Base-by-base conservation (phyloP, 2,329 filamentous ascomycete species). In the Botrytis paeoniae region DNA sequence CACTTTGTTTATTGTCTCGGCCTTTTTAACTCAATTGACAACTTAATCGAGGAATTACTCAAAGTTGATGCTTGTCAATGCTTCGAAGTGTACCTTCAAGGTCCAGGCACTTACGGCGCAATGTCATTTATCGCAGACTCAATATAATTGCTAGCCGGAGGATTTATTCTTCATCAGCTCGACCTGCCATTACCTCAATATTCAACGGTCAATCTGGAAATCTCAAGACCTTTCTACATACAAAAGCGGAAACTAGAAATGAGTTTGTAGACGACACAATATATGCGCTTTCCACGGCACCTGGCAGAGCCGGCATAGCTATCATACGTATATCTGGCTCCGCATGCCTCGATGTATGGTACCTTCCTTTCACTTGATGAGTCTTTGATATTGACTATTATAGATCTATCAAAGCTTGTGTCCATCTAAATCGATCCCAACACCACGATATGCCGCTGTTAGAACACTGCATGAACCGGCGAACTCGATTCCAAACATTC, bases 241-340 rank as follows among this genome's bases (percentile, higher is more conserved):
- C 68, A 16, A 60, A n/a, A 51, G 25, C 29, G n/a, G 16, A 51
- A 32, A 39, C 2, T 1, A 2, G 2, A 18, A 4, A 4, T 14
- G 10, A 5, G 1, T 61, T 39, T 9, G 10, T 14, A 10, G 65
- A 72, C 59, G 79, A 80, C 54, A 98, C 95, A 1, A 97, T 99
- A 70, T 98, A 97, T 82, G 96, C 96, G 0, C 84, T 98, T 0
- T 98, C 95, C 0, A 97, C 95, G 0, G 94, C 93, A 0, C 85
- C 92, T 18, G 96, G 95, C 1, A 90, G 90, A 80, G 94, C 94
- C 61, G 96, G 94, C 1, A 97, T 99, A 80, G 95, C 95, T 2
- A 91, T 98, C 51, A 90, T 98, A 70, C 89, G 96, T 22, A 86
- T 97, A 39, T 98, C 96, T 7, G 96, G 96, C 0, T 87, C 92